A percentile compares a stretch with the other conserved stretches of the same genome.
Evolutionary conservation across 1,139 yeast species (phyloP).

Genomic region (Debaryomyces psychrophilus): DNA sequence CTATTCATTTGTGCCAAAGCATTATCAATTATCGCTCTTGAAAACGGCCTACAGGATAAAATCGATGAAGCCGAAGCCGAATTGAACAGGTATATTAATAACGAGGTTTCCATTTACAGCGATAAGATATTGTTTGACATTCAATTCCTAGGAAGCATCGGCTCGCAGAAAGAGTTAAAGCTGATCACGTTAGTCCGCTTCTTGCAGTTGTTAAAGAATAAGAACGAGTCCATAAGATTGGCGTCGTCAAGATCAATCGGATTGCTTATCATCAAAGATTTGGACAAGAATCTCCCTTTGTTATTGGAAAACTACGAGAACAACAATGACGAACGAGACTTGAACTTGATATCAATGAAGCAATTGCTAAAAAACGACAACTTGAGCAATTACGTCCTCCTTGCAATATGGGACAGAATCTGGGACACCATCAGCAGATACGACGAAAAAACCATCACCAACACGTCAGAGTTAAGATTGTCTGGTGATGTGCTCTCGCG

Average conservation of each 20-base stretch:
- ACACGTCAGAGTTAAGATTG: conserved; percentile 29
- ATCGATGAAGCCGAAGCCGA: conserved; percentile 34
- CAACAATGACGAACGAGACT: conserved; percentile 25
- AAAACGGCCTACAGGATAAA: conserved; percentile 32
- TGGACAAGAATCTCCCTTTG: conserved; percentile 33
- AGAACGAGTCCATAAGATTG: conserved; percentile 42
- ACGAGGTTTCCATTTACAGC: conserved; percentile 20
- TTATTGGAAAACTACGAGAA: conserved; percentile 31
- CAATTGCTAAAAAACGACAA: conserved; percentile 33
- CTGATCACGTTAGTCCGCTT: conserved; percentile 32
- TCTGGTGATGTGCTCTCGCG: conserved; percentile 37
- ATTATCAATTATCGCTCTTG: conserved; percentile 44
- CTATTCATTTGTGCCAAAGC: conserved; percentile 36
- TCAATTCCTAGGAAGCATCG: conserved; percentile 52
- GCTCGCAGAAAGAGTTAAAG: conserved; percentile 32
- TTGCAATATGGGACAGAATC: conserved; percentile 18
- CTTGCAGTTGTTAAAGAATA: conserved; percentile 27
- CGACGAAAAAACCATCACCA: conserved; percentile 12
- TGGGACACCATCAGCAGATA: conserved; percentile 22
- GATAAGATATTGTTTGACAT: conserved; percentile 31
- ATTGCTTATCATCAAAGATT: conserved; percentile 44
- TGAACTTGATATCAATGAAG: conserved; percentile 41
- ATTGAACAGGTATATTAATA: conserved; percentile 27
- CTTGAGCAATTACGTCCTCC: conserved; percentile 17
- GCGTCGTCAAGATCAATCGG: conserved; percentile 62